Base-by-base conservation (phyloP, 1,284 basidiomycete species). In the Cystobasidium slooffiae region DNA sequence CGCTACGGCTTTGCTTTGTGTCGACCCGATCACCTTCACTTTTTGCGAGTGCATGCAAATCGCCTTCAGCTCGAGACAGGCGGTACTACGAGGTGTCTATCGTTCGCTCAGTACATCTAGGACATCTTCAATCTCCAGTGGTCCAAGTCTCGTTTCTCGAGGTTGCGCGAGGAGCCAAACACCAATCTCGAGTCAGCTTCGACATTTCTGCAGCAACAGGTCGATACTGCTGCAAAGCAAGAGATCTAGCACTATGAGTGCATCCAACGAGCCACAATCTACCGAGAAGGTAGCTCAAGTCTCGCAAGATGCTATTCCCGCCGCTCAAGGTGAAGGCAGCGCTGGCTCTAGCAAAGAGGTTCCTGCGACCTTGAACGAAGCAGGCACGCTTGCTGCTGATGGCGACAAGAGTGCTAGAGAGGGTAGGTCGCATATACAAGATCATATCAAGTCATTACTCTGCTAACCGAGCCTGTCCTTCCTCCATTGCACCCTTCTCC, bases 331-430 rank as follows among this genome's bases (percentile, higher is more conserved):
- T 22, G 51, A 66, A 31, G 64, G 64, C 9, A 66, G n/a, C 41
- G 64, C 49, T 41, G 39, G 24, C 18, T n/a, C 64, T 43, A 37
- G 49, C 18, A 43, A 53, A 20, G 64, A 47, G 41, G 64, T 66
- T 5, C 64, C 64, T 18, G 64, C 64, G n/a, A 51, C 64, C 37
- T 53, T 66, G 64, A 66, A 66, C 39, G 64, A 66, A 66, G 64
- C 37, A 51, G 47, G 49, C 24, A 39, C 14, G 7, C 39, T 53
- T n/a, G 39, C 52, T 31, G 22, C 64, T 47, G 69, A 72, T 16
- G 69, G 69, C 24, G 56, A 59, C n/a, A 72, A 72, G 51, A 63
- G 51, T 37, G 59, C 44, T 44, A 43, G 49, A 44, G 69, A 72
- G 31, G 64, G 64, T 66, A 43, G 20, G 62, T 65, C 20, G n/a